These are phyloP conservation scores for Debaryomyces maramus DNA, from an alignment of 805 yeast species.

Conservation along the genomic window DNA sequence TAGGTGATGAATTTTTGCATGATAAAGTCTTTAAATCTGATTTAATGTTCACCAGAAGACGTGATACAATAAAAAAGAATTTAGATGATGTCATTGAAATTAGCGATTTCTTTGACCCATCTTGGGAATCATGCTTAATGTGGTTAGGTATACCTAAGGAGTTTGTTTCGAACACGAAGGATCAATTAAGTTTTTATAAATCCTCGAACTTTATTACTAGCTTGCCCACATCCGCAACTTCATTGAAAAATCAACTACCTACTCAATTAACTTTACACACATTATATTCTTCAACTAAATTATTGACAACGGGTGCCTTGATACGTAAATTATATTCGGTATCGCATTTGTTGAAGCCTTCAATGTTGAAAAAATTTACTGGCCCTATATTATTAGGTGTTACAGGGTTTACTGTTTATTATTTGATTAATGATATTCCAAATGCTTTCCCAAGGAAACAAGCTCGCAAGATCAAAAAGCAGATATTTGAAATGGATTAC, in stretches of 20 bases:
- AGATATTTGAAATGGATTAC: conserved; percentile 69
- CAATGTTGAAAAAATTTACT: conserved; percentile 46
- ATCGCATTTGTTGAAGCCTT: conserved; percentile 36
- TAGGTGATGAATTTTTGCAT: conserved; percentile 61
- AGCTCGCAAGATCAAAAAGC: conserved; percentile 65
- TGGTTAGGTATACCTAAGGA: conserved; percentile 43
- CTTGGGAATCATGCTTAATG: conserved; percentile 56
- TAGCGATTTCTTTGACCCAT: conserved; percentile 79
- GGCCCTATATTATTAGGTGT: conserved; percentile 54
- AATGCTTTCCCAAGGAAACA: conserved; percentile 84
- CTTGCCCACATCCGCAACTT: conserved; percentile 29
- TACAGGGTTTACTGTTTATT: conserved; percentile 55
- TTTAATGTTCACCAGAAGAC: conserved; percentile 78
- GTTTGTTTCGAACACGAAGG: conserved; percentile 23
- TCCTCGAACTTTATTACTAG: conserved; percentile 31
- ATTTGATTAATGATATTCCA: conserved; percentile 78
- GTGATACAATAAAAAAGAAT: conserved; percentile 59
- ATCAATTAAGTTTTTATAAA: conserved; percentile 32
- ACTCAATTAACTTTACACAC: conserved; percentile 43
- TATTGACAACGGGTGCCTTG: conserved; percentile 43
- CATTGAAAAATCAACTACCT: conserved; percentile 33
- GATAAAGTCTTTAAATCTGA: conserved; percentile 67
- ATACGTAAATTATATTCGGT: conserved; percentile 37
- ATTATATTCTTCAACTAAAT: conserved; percentile 37
- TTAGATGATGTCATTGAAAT: conserved; percentile 61